Evolutionary conservation across 306 rosid genomes (phyloP).

Genomic region (Phaseolus lunatus): DNA sequence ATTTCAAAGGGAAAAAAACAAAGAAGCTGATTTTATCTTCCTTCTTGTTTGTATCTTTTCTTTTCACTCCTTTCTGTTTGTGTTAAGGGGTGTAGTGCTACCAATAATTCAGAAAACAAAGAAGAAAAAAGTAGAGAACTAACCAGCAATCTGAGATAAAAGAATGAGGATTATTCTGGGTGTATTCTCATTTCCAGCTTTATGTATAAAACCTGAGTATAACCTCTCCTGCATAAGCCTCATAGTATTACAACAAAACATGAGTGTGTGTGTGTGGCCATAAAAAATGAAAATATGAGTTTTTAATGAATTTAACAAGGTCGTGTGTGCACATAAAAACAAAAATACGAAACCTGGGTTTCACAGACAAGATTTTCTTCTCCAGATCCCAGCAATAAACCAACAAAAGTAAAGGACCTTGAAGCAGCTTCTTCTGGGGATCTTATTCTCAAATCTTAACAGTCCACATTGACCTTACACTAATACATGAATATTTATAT

Average conservation of each 20-base stretch:
- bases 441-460: not conserved
- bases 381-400: conserved; percentile 3
- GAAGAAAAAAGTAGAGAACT: conserved; percentile 42
- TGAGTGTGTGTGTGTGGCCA: not conserved
- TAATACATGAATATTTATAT: not conserved
- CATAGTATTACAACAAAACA: conserved; percentile 1
- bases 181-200: conserved; percentile 27
- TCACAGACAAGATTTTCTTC: not conserved
- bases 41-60: not conserved
- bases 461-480: not conserved
- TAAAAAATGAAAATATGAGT: not conserved
- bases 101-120: not conserved
- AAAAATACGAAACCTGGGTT: conserved; percentile 1
- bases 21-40: not conserved
- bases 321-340: not conserved
- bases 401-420: not conserved
- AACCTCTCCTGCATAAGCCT: conserved; percentile 51
- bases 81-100: not conserved
- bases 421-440: not conserved
- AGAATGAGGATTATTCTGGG: conserved; percentile 29
- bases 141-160: conserved; percentile 50
- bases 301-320: conserved; percentile 7
- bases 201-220: conserved; percentile 5
- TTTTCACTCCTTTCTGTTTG: not conserved
- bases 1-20: not conserved